phyloP scores from a whole-genome alignment of 495 filamentous ascomycete genomes.

The Amniculicola lignicola region DNA sequence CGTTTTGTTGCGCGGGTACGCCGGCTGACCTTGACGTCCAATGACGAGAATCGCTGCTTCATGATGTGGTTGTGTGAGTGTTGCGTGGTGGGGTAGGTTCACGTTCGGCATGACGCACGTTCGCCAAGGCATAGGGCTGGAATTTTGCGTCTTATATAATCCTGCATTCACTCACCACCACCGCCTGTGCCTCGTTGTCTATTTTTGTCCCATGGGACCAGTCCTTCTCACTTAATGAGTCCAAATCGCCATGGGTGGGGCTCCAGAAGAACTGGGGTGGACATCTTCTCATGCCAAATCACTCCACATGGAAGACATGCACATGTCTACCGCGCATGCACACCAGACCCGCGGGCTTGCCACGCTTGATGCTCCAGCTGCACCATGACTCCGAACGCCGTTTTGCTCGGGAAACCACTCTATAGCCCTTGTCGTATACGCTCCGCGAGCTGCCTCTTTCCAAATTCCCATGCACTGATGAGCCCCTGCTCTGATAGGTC shows the following conservation, averaged over 20 bases:
- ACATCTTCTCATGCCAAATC: too few relatives aligned
- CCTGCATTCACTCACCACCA: too few relatives aligned
- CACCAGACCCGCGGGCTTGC: too few relatives aligned
- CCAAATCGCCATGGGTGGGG: too few relatives aligned
- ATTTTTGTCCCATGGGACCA: too few relatives aligned
- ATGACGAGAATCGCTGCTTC: conserved; percentile 96
- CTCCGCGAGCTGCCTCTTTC: conserved; percentile 87
- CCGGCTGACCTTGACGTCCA: conserved; percentile 72
- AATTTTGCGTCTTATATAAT: background rate
- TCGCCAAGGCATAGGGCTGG: conserved; percentile 14
- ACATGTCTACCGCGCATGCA: too few relatives aligned
- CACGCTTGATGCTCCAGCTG: background rate
- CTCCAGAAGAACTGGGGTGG: too few relatives aligned
- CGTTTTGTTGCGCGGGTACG: conserved; percentile 19
- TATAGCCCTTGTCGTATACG: conserved; percentile 67
- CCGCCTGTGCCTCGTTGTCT: too few relatives aligned
- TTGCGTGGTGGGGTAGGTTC: conserved; percentile 7
- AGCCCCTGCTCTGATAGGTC: conserved; percentile 95
- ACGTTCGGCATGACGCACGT: too few relatives aligned
- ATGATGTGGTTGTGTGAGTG: conserved; percentile 51
- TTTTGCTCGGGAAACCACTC: background rate
- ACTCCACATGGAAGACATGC: too few relatives aligned
- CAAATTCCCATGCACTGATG: conserved; percentile 91
- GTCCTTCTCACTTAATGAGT: too few relatives aligned
- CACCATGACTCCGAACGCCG: conserved; percentile 4